Evolutionary conservation across 768 basidiomycete species (phyloP), one percentile per base, ranked within the genome.

Genomic region (Xanthoconium stramineum): DNA sequence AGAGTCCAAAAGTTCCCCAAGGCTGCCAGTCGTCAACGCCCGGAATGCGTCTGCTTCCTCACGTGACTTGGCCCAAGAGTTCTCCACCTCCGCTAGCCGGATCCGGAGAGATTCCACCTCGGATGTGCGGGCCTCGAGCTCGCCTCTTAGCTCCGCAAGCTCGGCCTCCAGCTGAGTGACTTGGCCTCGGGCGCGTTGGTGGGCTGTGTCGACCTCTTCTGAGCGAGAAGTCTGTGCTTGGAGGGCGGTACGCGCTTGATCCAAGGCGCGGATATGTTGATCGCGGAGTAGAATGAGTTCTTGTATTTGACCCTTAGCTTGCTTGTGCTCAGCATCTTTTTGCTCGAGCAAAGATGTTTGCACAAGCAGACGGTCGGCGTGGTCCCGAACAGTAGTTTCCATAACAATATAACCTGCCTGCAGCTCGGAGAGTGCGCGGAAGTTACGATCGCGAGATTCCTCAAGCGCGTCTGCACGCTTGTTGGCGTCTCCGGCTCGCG

Each of bases 31-130:
- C 3, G 94, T 94, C 50, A 94, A 76, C 20, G 89, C 88, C 52
- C 94, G 80, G 71, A 94, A 85, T 2, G 89, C 84, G 69, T 97
- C 95, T 3, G 94, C 92, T 75, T 98, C 94, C 73, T 95, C 89
- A 14, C 94, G 84, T 42, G 93, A 92, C 70, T 93, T 90, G 28
- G 89, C 83, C 87, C 94, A 97, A 10, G 89, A 84, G 66, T 89
- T 93, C 74, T 97, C 95, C 42, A 88, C 85, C 52, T 95, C 91
- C 28, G 81, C 76, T 42, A 95, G 73, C 52, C 88, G 79, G 11
- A 78, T 73, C 44, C 83, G 81, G 7, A 86, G 78, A 10, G 83
- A 71, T 58, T 95, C 92, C 15, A 84, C 82, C 69, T 97, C 95
- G 3, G 81, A 75, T 1, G 80, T 81, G 56, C 85, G 81, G 3